A percentile compares a stretch with the other conserved stretches of the same genome.
These are phyloP conservation scores for Solanum okadae DNA, from an alignment of 257 asterid genomes.

Conservation along the genomic window DNA sequence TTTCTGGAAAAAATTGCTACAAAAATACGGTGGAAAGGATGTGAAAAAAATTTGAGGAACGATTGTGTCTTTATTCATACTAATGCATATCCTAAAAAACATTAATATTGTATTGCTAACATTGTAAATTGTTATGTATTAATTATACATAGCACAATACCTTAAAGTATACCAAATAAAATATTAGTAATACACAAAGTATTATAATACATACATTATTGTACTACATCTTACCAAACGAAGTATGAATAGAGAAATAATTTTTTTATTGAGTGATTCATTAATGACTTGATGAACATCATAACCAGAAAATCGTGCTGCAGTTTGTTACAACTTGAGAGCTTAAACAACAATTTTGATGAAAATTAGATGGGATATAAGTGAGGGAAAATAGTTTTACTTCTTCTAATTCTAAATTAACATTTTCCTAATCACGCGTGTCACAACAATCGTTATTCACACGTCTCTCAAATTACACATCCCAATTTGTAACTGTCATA, in stretches of 20 bases:
- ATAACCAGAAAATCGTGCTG: rapidly evolving
- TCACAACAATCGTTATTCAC: not conserved
- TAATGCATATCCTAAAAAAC: too few relatives aligned
- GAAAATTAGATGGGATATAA: not conserved
- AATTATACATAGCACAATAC: too few relatives aligned
- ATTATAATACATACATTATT: too few relatives aligned
- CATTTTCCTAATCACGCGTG: too few relatives aligned
- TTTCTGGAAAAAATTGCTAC: not conserved
- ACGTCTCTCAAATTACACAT: not conserved
- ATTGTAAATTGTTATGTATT: too few relatives aligned
- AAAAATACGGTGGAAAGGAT: too few relatives aligned
- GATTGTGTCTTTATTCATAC: not conserved
- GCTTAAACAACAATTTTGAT: not conserved
- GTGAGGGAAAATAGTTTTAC: not conserved
- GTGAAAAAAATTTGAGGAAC: not conserved
- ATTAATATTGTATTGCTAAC: too few relatives aligned
- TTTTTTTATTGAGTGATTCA: not conserved
- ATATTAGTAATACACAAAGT: too few relatives aligned
- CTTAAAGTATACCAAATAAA: not conserved
- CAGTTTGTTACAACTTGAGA: not conserved
- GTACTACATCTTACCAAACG: too few relatives aligned
- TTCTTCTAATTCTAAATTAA: too few relatives aligned
- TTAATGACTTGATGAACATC: not conserved
- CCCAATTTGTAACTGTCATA: too few relatives aligned
- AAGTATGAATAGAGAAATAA: not conserved